These are phyloP conservation scores for Inga laurina DNA, from an alignment of 306 rosid genomes.

Conservation along the genomic window DNA sequence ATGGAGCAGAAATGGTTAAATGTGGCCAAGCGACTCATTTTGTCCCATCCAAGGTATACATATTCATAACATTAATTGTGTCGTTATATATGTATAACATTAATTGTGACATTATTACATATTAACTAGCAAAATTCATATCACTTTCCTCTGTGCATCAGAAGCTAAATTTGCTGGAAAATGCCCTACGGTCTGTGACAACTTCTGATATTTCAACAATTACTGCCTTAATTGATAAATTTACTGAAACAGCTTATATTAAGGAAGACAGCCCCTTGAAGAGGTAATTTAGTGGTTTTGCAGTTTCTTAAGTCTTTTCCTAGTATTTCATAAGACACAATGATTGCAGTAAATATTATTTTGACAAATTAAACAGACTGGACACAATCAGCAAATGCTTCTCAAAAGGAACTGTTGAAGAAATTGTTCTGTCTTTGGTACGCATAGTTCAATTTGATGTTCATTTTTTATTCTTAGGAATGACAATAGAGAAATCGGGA, in stretches of 20 bases:
- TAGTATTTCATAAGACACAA: background rate
- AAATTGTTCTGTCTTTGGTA: constrained; percentile 21
- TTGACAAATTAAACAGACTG: background rate
- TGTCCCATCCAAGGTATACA: background rate
- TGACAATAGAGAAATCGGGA: background rate
- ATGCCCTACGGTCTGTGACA: background rate
- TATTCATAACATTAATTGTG: background rate
- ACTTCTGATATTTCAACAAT: background rate
- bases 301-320: background rate
- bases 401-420: background rate
- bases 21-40: constrained; percentile 17
- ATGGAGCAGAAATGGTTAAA: constrained; percentile 4
- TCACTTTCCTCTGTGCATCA: background rate
- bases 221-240: background rate
- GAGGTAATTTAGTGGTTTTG: background rate
- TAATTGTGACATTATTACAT: too few relatives aligned
- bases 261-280: background rate
- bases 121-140: background rate
- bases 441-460: background rate
- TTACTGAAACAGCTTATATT: background rate
- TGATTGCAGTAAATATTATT: background rate
- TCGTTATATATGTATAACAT: too few relatives aligned
- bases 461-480: background rate
- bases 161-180: constrained; percentile 1
- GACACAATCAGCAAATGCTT: background rate